Evolutionary conservation across 2,329 filamentous ascomycete genomes (phyloP), one percentile per base, ranked within the genome.

Genomic region (Colletotrichum simmondsii): DNA sequence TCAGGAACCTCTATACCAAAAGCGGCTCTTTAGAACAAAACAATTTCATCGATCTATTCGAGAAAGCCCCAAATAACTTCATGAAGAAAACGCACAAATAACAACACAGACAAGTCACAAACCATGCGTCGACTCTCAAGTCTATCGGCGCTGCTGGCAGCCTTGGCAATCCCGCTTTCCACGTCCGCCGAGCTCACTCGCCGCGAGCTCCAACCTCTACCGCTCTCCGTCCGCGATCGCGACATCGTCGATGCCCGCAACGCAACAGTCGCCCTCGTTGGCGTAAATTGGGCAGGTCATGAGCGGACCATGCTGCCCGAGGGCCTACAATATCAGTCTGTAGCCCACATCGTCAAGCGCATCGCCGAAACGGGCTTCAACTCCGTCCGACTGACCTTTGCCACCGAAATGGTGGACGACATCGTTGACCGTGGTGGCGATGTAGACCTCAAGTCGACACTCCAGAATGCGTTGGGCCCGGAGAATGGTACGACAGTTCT

Each of bases 271-370:
- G 82, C 80, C n/a, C 82, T 84, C 68, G 85, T 84, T 4, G 87
- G 87, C 3, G 83, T 84, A 5, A 90, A 89, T 75, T 90, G 87
- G 88, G 85, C 87, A 5, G 88, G 86, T 4, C 84, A 85, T 35
- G 83, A 84, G 64, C 87, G 89, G n/a, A 83, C 86, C 24, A 89
- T 89, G 87, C 83, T 89, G 2, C 88, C 88, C 0, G 88, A 90
- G 75, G 88, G 88, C 11, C 81, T 90, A 7, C 87, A 88, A 74
- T 88, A 89, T 78, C 83, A 86, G 56, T 89, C 87, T 0, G 81
- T 89, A 52, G 79, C 81, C 46, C 80, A 78, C 16, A 86, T 90
- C 54, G 85, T 89, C 2, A 79, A 83, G 16, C 84, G 84, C 79
- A 83, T 89, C 75, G 87, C 87, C 69, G 84, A 84, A 70, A 77